Percentiles rank a stretch among this genome's conserved stretches.
Evolutionary conservation across 1,284 basidiomycete species (phyloP).

Genomic region (Heterobasidion occidentale): DNA sequence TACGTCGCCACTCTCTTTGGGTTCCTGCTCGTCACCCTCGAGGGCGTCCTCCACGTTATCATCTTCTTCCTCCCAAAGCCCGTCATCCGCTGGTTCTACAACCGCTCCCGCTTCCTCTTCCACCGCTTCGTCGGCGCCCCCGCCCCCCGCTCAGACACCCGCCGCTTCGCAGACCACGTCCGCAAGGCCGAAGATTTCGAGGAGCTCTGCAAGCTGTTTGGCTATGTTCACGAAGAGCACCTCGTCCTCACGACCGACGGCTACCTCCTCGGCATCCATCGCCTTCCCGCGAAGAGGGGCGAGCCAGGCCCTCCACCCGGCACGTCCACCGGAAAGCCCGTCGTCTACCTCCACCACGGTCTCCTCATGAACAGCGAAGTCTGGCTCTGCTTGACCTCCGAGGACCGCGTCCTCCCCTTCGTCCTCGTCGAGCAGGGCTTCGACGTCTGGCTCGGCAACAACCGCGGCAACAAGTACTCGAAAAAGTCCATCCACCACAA

Average conservation of each 20-base stretch:
- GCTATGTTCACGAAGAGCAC: constrained; percentile 70
- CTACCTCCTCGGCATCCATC: constrained; percentile 69
- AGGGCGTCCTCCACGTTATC: constrained; percentile 55
- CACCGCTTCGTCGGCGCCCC: constrained; percentile 35
- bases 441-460: constrained; percentile 70
- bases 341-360: constrained; percentile 78
- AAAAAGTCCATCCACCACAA: constrained; percentile 67
- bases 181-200: constrained; percentile 65
- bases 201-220: constrained; percentile 59
- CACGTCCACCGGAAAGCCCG: constrained; percentile 58
- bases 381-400: constrained; percentile 70
- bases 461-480: constrained; percentile 79
- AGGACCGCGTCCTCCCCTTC: constrained; percentile 61
- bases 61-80: constrained; percentile 61
- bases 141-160: constrained; percentile 22
- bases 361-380: constrained; percentile 80
- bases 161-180: constrained; percentile 42
- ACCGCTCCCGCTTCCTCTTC: constrained; percentile 59
- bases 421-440: constrained; percentile 71
- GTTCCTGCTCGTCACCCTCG: constrained; percentile 50
- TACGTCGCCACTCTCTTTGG: constrained; percentile 63
- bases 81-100: constrained; percentile 68
- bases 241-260: constrained; percentile 77
- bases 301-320: constrained; percentile 40
- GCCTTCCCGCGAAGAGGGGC: constrained; percentile 52